Percentiles rank a stretch among this genome's conserved stretches.
Conservation (phyloP, 805 yeast genomes). For the Yueomyces sinensis region DNA sequence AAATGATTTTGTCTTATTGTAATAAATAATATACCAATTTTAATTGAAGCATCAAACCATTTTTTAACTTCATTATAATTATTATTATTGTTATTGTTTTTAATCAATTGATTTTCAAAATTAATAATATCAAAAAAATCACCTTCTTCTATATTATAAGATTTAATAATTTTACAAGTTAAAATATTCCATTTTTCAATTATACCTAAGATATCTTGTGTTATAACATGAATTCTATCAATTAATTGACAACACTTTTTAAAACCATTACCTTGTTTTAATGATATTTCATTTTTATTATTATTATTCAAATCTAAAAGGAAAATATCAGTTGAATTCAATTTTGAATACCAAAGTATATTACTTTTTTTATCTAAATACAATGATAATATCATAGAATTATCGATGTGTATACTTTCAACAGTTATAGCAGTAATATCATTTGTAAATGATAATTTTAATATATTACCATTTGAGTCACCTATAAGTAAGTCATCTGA, state of each 20-base stretch:
- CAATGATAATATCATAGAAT: not conserved
- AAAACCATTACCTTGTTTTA: constrained; percentile 36
- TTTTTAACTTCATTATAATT: constrained; percentile 60
- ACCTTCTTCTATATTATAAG: constrained; percentile 29
- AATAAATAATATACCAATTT: constrained; percentile 61
- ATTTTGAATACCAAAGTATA: constrained; percentile 9
- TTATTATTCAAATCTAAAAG: constrained; percentile 11
- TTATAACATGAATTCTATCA: constrained; percentile 60
- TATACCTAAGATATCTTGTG: constrained; percentile 52
- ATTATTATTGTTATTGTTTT: constrained; percentile 29
- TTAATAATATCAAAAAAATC: not conserved
- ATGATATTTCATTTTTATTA: constrained; percentile 26
- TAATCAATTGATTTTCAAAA: not conserved
- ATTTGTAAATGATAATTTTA: no score
- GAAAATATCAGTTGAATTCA: constrained; percentile 8
- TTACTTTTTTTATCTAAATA: not conserved
- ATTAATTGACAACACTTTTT: constrained; percentile 51
- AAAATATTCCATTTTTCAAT: constrained; percentile 53
- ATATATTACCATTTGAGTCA: not conserved
- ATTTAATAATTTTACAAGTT: constrained; percentile 30
- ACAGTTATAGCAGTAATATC: no score
- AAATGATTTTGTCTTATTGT: constrained; percentile 10
- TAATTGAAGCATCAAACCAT: constrained; percentile 76
- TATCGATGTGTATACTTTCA: no score
- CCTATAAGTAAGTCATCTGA: not conserved